Base-by-base conservation (phyloP, 495 filamentous ascomycete genomes). In the Eremomyces bilateralis region DNA sequence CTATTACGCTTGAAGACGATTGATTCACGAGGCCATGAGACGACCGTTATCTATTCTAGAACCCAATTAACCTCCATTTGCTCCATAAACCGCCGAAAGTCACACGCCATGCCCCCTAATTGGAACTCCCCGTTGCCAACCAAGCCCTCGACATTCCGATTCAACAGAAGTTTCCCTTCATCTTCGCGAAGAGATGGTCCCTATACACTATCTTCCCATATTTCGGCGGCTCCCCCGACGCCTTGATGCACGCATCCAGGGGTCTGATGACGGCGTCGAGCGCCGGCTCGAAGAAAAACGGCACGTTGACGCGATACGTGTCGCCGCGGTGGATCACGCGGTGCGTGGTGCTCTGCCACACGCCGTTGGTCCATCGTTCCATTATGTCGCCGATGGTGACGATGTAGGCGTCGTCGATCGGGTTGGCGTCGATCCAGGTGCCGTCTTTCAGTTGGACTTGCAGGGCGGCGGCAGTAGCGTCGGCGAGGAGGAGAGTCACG, bases 301-400 rank as follows among this genome's bases (percentile, higher is more conserved):
- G 57, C 19, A 57, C 50, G 17, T 49, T 53, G 29, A 57, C 52
- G 32, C 56, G 33, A 31, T 52, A 58, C 11, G 43, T 41, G 3
- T 43, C 37, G 2, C 52, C 51, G 3, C 49, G 35, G 45, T 60
- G 52, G 19, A 59, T 45, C 8, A 61, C 55, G 1, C 57, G 38
- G 40, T 59, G 55, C 15, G 35, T 36, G 4, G 52, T 57, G 24
- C 41, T 46, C 38, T 50, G 48, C 52, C 54, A 61, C 24, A 49
- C 20, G 8, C 57, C 57, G 33, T 57, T 58, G 4, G 53, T 60
- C 53, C 55, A 59, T 20, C 51, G 32, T 43, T 57, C 49, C 40
- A 61, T 50, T 51, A 54, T 54, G 34, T 61, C 58, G 2, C 55
- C 58, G 20, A 59, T 53, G 36, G 59, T 59, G n/a, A 60, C 53